phyloP scores from a whole-genome alignment of 345 rosid species.

The Trapa incisa region DNA sequence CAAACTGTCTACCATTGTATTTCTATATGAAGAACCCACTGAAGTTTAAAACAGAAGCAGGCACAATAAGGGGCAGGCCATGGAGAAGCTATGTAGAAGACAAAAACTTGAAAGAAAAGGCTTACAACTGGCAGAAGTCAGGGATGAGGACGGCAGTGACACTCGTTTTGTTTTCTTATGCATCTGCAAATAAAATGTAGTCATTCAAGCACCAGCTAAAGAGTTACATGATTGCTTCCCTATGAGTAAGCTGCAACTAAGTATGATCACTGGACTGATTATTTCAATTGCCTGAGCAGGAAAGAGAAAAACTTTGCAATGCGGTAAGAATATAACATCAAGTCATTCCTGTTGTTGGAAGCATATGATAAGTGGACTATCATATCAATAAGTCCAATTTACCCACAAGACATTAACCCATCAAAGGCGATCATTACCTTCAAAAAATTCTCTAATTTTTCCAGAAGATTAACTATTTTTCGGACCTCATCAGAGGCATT shows the following conservation, averaged over 20 bases:
- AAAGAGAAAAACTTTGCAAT: too few species aligned
- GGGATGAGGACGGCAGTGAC: slow-evolving; percentile 30
- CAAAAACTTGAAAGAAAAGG: slow-evolving; percentile 2
- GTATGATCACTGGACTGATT: neutral
- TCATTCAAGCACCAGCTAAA: neutral
- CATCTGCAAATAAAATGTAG: slow-evolving; percentile 25
- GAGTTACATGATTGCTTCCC: neutral
- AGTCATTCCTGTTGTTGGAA: neutral
- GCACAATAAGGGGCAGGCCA: neutral
- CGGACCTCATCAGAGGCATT: slow-evolving; percentile 49
- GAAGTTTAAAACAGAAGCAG: neutral
- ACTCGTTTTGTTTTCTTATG: slow-evolving; percentile 35
- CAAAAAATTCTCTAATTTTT: slow-evolving; percentile 40
- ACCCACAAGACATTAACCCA: neutral
- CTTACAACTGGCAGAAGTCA: slow-evolving; percentile 25
- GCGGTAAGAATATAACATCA: too few species aligned
- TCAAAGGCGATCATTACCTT: slow-evolving; percentile 25
- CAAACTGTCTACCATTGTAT: slow-evolving; percentile 34
- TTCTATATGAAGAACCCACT: slow-evolving; percentile 37
- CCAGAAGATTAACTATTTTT: slow-evolving; percentile 46
- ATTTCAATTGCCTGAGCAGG: neutral
- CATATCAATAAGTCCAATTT: neutral
- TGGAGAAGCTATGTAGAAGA: neutral
- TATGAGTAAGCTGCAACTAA: neutral
- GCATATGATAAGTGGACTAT: neutral